Conservation (phyloP, 768 basidiomycete genomes). For the Tephrocybe sp. region DNA sequence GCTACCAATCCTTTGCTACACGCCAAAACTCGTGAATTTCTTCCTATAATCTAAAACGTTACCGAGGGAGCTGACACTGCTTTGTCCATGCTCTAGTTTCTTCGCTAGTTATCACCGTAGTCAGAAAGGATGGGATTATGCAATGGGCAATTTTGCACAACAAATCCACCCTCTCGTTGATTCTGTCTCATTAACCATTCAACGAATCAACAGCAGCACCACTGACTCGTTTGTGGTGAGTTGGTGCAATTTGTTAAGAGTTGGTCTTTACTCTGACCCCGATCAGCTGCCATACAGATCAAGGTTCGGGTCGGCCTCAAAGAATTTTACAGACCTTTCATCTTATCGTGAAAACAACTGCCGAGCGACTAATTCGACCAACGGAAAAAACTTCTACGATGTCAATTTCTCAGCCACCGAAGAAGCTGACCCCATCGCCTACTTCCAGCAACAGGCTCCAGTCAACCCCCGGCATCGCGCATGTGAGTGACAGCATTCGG, state of each 20-base stretch:
- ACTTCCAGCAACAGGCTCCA: conserved; percentile 40
- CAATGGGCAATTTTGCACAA: conserved; percentile 55
- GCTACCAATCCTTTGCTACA: conserved; percentile 52
- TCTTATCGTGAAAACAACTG: conserved; percentile 56
- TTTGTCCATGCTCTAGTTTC: conserved; percentile 30
- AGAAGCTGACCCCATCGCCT: conserved; percentile 26
- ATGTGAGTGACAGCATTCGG: conserved; percentile 35
- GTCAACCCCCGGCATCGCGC: conserved; percentile 41
- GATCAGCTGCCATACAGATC: conserved; percentile 58
- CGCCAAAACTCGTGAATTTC: conserved; percentile 43
- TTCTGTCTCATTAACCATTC: conserved; percentile 46
- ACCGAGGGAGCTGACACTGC: background rate
- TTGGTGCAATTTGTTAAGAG: conserved; percentile 10
- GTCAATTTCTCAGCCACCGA: conserved; percentile 17
- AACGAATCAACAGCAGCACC: conserved; percentile 35
- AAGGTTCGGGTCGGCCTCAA: conserved; percentile 44
- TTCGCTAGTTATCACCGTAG: conserved; percentile 44
- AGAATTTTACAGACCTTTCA: conserved; percentile 44
- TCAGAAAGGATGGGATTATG: conserved; percentile 37
- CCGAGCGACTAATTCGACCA: conserved; percentile 44
- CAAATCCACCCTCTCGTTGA: conserved; percentile 51
- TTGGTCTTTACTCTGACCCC: background rate
- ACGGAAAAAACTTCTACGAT: conserved; percentile 37
- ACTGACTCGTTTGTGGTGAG: conserved; percentile 44
- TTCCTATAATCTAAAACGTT: background rate